A percentile compares a stretch with the other conserved stretches of the same genome.
These are phyloP conservation scores for Malassezia sp. DNA, from an alignment of 1,284 basidiomycete species.

Conservation along the genomic window DNA sequence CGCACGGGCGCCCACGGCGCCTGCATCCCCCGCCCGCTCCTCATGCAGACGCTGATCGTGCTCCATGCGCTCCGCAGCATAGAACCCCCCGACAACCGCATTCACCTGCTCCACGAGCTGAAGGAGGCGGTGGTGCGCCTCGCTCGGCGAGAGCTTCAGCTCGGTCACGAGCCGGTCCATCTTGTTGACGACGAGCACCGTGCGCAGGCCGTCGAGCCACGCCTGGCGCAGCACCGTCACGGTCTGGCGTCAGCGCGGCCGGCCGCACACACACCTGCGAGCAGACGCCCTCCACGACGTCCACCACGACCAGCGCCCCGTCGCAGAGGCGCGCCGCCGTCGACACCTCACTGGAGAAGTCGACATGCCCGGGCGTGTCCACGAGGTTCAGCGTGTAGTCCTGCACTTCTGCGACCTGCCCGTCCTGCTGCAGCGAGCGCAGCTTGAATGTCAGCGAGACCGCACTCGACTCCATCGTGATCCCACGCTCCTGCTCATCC, in stretches of 20 bases:
- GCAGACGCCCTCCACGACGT: slow-evolving; percentile 95
- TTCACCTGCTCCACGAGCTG: slow-evolving; percentile 95
- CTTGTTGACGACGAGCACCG: slow-evolving; percentile 94
- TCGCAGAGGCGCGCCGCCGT: slow-evolving; percentile 86
- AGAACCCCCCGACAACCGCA: slow-evolving; percentile 93
- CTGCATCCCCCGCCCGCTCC: too few relatives aligned
- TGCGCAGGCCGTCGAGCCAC: slow-evolving; percentile 77
- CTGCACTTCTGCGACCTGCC: slow-evolving; percentile 35
- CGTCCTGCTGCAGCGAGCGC: slow-evolving; percentile 25
- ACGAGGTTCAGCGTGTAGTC: slow-evolving; percentile 84
- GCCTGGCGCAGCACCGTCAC: slow-evolving; percentile 89
- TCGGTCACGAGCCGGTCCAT: slow-evolving; percentile 90
- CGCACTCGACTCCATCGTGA: slow-evolving; percentile 97
- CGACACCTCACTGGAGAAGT: slow-evolving; percentile 94
- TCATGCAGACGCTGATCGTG: slow-evolving; percentile 89
- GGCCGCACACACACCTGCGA: too few relatives aligned
- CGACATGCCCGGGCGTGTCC: slow-evolving; percentile 96
- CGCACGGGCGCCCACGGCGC: too few relatives aligned
- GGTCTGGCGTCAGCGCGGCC: too few relatives aligned
- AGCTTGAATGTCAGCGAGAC: slow-evolving; percentile 49
- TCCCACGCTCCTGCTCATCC: slow-evolving; percentile 93
- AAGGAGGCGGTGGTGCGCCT: slow-evolving; percentile 86
- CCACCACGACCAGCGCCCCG: slow-evolving; percentile 89
- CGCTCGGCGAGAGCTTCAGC: slow-evolving; percentile 75
- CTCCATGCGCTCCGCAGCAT: slow-evolving; percentile 81